These are phyloP conservation scores for Przewalskia tangutica DNA, from an alignment of 257 asterid genomes.

Conservation along the genomic window DNA sequence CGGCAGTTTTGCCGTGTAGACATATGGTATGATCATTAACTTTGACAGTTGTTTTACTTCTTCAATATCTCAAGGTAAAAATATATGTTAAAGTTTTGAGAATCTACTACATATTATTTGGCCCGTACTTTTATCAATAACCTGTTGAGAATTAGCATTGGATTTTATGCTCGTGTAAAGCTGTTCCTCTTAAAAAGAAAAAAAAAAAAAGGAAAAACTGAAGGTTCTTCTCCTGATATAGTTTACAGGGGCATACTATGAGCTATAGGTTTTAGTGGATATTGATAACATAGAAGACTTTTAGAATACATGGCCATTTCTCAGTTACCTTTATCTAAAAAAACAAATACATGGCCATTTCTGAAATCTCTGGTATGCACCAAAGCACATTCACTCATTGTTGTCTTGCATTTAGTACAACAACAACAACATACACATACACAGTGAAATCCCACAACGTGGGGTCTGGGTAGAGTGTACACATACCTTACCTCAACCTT, in stretches of 20 bases:
- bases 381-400: not conserved
- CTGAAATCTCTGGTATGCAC: not conserved
- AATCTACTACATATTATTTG: not conserved
- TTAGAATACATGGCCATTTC: not conserved
- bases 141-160: too few species aligned
- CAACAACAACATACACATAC: too few species aligned
- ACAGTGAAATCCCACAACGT: too few species aligned
- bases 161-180: not conserved
- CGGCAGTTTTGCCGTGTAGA: constrained; percentile 87
- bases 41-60: not conserved
- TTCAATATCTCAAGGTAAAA: not conserved
- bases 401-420: not conserved
- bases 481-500: too few species aligned
- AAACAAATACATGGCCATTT: not conserved
- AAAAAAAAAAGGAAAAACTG: not conserved
- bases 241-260: not conserved
- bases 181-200: not conserved
- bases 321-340: too few species aligned
- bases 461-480: too few species aligned
- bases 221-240: not conserved
- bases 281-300: not conserved
- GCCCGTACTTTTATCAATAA: not conserved
- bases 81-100: not conserved
- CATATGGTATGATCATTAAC: constrained; percentile 68
- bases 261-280: not conserved